Conservation (phyloP, 1,284 basidiomycete species). For the Flammula alnicola region DNA sequence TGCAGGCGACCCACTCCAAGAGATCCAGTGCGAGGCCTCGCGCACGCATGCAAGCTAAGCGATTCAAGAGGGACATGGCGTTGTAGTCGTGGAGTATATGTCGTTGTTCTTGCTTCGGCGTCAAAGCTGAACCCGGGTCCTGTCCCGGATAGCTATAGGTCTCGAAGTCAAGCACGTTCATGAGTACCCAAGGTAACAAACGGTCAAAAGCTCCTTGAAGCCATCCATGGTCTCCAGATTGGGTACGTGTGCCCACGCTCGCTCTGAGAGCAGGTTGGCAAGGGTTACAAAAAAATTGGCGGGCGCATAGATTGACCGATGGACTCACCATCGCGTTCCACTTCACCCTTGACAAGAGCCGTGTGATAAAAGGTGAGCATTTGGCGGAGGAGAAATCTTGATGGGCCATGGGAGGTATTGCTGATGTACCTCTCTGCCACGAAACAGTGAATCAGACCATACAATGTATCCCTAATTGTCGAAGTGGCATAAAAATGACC, state of each 20-base stretch:
- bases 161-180: constrained; percentile 6
- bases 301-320: not conserved
- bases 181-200: constrained; percentile 5
- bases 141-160: constrained; percentile 10
- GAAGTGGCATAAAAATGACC: constrained; percentile 10
- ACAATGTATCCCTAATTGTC: not conserved
- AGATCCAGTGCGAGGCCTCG: too few relatives aligned
- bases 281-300: too few relatives aligned
- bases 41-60: too few relatives aligned
- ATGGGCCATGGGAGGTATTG: constrained; percentile 1
- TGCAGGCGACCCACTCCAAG: too few relatives aligned
- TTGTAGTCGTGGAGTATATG: too few relatives aligned
- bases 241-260: not conserved
- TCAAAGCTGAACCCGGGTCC: too few relatives aligned
- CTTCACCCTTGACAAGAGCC: not conserved
- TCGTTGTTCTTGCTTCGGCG: too few relatives aligned
- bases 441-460: constrained; percentile 5
- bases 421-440: not conserved
- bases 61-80: too few relatives aligned
- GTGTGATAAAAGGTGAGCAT: constrained; percentile 8
- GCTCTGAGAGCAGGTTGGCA: too few relatives aligned
- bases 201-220: constrained; percentile 1
- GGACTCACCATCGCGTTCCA: not conserved
- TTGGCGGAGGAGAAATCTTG: not conserved
- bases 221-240: not conserved